Evolutionary conservation across 805 yeast species (phyloP).

Genomic region (Candida piceae): DNA sequence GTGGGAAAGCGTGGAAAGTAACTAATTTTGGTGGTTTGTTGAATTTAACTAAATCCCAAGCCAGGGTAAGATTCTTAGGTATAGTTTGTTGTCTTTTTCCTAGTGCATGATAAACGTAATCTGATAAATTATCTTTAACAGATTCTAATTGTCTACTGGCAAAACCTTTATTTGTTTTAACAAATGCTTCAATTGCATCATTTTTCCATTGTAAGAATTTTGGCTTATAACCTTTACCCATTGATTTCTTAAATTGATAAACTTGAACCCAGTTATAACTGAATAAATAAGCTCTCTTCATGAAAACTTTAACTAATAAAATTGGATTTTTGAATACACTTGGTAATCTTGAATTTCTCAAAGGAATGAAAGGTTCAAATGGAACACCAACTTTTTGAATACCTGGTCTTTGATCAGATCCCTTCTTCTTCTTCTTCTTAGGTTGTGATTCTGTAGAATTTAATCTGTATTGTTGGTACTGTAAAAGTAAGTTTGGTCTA

Average conservation of each 20-base stretch:
- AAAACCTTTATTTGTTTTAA: conserved; percentile 76
- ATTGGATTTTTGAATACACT: conserved; percentile 33
- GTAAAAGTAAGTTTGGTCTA: too few relatives aligned
- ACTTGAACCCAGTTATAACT: conserved; percentile 60
- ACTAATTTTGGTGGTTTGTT: conserved; percentile 68
- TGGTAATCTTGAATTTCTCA: conserved; percentile 42
- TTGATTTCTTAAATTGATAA: conserved; percentile 35
- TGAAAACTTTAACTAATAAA: conserved; percentile 38
- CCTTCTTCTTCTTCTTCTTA: conserved; percentile 12
- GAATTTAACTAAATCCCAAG: conserved; percentile 75
- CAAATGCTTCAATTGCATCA: conserved; percentile 71
- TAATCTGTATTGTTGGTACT: conserved; percentile 6
- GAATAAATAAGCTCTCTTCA: conserved; percentile 61
- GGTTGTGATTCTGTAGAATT: conserved; percentile 13
- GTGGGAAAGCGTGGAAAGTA: conserved; percentile 53
- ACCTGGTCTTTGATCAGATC: conserved; percentile 24
- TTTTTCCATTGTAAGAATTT: conserved; percentile 78
- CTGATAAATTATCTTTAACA: conserved; percentile 42
- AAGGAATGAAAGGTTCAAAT: conserved; percentile 43
- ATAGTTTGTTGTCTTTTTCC: conserved; percentile 45
- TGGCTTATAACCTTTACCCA: conserved; percentile 46
- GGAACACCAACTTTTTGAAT: conserved; percentile 33
- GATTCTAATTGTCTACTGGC: conserved; percentile 51
- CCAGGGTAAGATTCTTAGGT: conserved; percentile 55
- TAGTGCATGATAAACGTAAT: conserved; percentile 62